Evolutionary conservation across 2,329 filamentous ascomycete genomes (phyloP).

Genomic region (Pezicula radicicola): DNA sequence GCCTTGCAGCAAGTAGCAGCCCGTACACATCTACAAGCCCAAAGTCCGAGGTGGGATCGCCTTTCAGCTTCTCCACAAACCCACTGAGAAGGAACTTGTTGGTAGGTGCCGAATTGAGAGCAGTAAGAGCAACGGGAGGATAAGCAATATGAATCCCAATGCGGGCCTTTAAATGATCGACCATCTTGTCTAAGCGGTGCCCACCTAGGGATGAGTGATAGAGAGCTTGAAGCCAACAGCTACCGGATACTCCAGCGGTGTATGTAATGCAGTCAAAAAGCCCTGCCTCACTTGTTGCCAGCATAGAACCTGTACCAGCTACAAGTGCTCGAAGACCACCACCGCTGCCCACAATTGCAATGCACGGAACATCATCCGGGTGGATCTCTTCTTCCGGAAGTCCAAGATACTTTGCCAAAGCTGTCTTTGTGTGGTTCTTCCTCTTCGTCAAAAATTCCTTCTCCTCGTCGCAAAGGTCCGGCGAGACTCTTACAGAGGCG

Average conservation of each 20-base stretch:
- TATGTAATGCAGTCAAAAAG: conserved; percentile 94
- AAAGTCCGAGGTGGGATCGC: conserved; percentile 75
- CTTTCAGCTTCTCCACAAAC: conserved; percentile 86
- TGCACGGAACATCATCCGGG: conserved; percentile 86
- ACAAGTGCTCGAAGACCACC: conserved; percentile 88
- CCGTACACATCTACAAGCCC: conserved; percentile 94
- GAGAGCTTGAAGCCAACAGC: conserved; percentile 90
- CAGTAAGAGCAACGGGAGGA: conserved; percentile 76
- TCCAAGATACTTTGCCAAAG: conserved; percentile 78
- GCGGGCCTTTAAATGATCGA: conserved; percentile 83
- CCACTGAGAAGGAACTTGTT: conserved; percentile 89
- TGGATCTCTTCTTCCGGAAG: conserved; percentile 79
- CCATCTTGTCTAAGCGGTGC: conserved; percentile 63
- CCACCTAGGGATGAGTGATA: conserved; percentile 78
- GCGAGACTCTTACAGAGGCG: conserved; percentile 77
- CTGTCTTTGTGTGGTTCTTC: conserved; percentile 64
- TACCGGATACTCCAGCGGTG: conserved; percentile 91
- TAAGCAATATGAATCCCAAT: conserved; percentile 90
- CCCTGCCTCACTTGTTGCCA: conserved; percentile 80
- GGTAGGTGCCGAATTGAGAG: conserved; percentile 84
- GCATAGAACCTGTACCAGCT: conserved; percentile 82
- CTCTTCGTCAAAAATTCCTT: conserved; percentile 69
- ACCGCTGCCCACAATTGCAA: conserved; percentile 92
- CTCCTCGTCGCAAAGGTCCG: conserved; percentile 80
- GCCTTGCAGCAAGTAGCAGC: conserved; percentile 75